Conservation (phyloP, 179 eudicot genomes). For the Actinidia arguta region DNA sequence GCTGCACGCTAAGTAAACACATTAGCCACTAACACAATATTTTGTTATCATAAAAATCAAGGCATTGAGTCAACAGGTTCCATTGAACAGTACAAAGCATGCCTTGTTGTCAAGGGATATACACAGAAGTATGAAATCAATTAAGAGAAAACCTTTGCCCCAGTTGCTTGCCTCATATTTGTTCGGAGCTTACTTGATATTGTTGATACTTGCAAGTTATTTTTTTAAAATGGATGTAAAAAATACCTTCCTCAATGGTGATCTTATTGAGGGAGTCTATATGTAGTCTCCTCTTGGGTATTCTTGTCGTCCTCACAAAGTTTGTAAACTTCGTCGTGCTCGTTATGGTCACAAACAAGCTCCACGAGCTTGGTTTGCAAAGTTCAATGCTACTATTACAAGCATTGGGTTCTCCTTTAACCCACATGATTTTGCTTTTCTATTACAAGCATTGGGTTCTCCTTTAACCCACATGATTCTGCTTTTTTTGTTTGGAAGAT, state of each 20-base stretch:
- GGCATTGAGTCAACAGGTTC: too few species aligned
- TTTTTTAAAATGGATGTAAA: neutral
- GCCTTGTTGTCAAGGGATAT: too few species aligned
- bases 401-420: neutral
- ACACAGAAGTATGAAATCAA: too few species aligned
- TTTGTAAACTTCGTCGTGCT: neutral
- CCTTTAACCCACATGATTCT: neutral
- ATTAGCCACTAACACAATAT: too few species aligned
- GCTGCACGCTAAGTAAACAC: too few species aligned
- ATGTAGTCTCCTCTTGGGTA: neutral
- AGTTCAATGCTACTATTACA: neutral
- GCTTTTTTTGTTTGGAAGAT: too few species aligned
- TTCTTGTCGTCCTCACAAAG: neutral
- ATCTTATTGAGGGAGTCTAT: neutral
- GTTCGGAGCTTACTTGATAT: neutral
- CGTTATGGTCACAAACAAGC: neutral
- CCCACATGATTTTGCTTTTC: neutral
- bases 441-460: neutral
- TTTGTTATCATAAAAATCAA: too few species aligned
- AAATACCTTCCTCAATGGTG: too few species aligned
- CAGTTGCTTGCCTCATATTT: neutral
- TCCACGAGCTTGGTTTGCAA: neutral
- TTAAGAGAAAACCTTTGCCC: neutral
- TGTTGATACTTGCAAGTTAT: neutral
- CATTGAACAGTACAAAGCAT: too few species aligned